phyloP scores from a whole-genome alignment of 2,329 filamentous ascomycete species.

The Cordyceps farinosa region DNA sequence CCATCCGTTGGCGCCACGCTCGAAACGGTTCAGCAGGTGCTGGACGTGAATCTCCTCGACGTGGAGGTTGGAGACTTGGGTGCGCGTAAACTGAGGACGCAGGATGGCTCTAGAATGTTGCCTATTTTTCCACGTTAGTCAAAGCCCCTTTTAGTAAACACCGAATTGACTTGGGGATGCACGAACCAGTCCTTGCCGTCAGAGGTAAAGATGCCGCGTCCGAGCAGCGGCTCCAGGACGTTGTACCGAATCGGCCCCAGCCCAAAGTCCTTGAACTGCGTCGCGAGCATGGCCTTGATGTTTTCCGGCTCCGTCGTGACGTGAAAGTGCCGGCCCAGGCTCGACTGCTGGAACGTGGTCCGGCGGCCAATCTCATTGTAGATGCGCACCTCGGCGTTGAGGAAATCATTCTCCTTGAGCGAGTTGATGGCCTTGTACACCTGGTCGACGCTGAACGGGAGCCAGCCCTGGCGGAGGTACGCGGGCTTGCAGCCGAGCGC shows the following conservation, averaged over 20 bases:
- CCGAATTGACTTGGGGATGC: background rate
- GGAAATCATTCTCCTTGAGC: background rate
- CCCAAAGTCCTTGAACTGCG: conserved; percentile 36
- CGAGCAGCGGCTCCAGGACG: conserved; percentile 17
- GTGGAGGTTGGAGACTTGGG: conserved; percentile 22
- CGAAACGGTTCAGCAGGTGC: conserved; percentile 6
- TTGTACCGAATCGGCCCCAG: background rate
- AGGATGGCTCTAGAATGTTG: conserved; percentile 35
- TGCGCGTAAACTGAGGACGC: conserved; percentile 26
- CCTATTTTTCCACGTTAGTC: background rate
- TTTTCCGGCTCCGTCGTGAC: conserved; percentile 41
- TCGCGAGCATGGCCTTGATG: conserved; percentile 47
- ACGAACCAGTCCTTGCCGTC: conserved; percentile 14
- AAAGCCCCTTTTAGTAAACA: conserved; percentile 21
- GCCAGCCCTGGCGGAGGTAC: background rate
- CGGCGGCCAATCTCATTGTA: background rate
- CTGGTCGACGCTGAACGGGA: conserved; percentile 5
- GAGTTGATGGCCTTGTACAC: background rate
- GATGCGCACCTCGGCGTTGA: background rate
- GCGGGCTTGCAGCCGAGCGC: conserved; percentile 8
- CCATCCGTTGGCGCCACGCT: background rate
- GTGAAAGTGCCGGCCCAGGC: conserved; percentile 15
- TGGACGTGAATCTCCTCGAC: conserved; percentile 25
- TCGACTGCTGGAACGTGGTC: conserved; percentile 17
- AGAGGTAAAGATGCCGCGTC: conserved; percentile 19